phyloP scores from a whole-genome alignment of 2,329 filamentous ascomycete species.

The Metarhizium sp. region DNA sequence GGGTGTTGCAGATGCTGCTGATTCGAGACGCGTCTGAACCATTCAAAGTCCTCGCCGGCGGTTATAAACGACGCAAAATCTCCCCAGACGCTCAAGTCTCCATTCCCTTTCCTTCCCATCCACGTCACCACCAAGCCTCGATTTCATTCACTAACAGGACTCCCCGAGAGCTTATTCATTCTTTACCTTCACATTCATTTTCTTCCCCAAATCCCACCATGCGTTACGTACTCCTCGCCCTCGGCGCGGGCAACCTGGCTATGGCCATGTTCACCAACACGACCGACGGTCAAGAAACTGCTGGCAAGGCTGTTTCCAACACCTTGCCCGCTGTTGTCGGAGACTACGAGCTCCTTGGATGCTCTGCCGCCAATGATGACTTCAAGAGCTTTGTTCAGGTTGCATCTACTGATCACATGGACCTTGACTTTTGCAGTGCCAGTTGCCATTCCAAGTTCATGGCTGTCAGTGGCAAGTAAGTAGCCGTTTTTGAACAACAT shows the following conservation, averaged over 20 bases:
- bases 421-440: slow-evolving; percentile 16
- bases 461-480: slow-evolving; percentile 16
- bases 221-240: slow-evolving; percentile 20
- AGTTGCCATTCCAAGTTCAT: slow-evolving; percentile 16
- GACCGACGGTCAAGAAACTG: background rate
- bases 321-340: slow-evolving; percentile 11
- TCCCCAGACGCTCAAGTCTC: slow-evolving; percentile 3
- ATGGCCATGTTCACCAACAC: slow-evolving; percentile 13
- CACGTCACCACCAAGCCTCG: slow-evolving; percentile 17
- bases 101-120: slow-evolving; percentile 7
- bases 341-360: slow-evolving; percentile 18
- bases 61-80: slow-evolving; percentile 20
- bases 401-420: slow-evolving; percentile 10
- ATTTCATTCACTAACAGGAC: slow-evolving; percentile 16
- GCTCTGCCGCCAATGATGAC: slow-evolving; percentile 11
- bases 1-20: background rate
- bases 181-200: slow-evolving; percentile 9
- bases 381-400: slow-evolving; percentile 16
- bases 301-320: background rate
- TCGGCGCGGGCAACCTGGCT: slow-evolving; percentile 21
- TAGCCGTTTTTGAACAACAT: background rate
- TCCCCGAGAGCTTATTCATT: slow-evolving; percentile 19
- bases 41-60: background rate
- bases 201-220: slow-evolving; percentile 15
- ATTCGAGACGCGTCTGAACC: slow-evolving; percentile 4